Base-by-base conservation (phyloP, 441 rosid genomes). In the Cnidoscolus chayamansa region DNA sequence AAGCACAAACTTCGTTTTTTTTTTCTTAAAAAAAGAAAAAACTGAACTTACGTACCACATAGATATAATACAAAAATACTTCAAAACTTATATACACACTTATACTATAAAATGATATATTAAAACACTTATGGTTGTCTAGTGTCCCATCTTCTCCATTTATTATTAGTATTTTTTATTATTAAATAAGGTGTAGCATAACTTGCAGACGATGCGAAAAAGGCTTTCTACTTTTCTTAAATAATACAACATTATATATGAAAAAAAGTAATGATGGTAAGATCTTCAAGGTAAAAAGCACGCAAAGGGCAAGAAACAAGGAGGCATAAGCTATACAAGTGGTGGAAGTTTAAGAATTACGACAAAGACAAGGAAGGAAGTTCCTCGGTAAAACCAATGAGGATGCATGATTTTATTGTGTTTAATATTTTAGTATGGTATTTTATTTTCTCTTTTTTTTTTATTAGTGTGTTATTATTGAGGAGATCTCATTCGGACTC, bases 221-320 rank as follows among this genome's bases (percentile, higher is more conserved):
- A 32, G 80, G 63, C 53, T 17, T 63, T 76, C 65, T 31, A 68
- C 74, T 80, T 82, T 83, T 78, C 68, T 59, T 64, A 63, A 45
- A 65, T 35, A 56, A 43, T 30, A 13, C 20, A 30, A 47, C 20
- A 65, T 9, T 30, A 48, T 64, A 49, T 51, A n/a, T 15, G 71
- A 66, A 11, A 76, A 74, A 73, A 79, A 10, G 56, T 10, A 25
- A 25, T 25, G 25, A 45, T 2, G 15, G 25, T 37, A 69, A 40
- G 74, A 16, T 72, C 78, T 75, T 72, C 79, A 57, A 82, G 76
- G 74, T 61, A 11, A 56, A 35, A 80, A 69, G 73, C 31, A 48
- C 47, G 72, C 66, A 71, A 25, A 57, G 63, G 31, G 72, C 77
- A 76, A 79, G 72, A 63, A 77, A 77, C 83, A 72, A 67, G 82